Conservation (phyloP, 192 early-diverging fungal species). For the Coemansia sp. region DNA sequence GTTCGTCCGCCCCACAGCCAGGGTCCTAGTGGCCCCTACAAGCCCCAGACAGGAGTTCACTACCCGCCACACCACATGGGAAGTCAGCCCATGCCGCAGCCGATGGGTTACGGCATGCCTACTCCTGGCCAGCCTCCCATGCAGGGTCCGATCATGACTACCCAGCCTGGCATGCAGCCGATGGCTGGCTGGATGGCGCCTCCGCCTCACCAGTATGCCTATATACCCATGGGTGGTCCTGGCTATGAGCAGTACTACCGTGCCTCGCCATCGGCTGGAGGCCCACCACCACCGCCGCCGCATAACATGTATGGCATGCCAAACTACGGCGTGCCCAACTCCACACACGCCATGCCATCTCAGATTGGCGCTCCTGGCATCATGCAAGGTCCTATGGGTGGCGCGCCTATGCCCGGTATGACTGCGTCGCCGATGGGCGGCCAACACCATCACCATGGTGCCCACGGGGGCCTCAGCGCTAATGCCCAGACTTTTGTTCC, state of each 20-base stretch:
- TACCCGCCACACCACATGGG: slow-evolving; percentile 46
- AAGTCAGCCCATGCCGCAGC: slow-evolving; percentile 48
- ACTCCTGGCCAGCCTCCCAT: slow-evolving; percentile 39
- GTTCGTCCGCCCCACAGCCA: slow-evolving; percentile 40
- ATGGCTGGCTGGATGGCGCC: slow-evolving; percentile 51
- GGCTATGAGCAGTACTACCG: slow-evolving; percentile 49
- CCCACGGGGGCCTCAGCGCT: slow-evolving; percentile 18
- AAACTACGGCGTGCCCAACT: slow-evolving; percentile 41
- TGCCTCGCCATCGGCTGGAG: slow-evolving; percentile 26
- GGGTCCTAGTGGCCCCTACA: slow-evolving; percentile 33
- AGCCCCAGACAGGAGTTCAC: slow-evolving; percentile 41
- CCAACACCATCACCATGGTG: slow-evolving; percentile 24
- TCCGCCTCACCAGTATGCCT: slow-evolving; percentile 40
- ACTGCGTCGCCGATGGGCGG: slow-evolving; percentile 42
- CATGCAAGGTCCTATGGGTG: slow-evolving; percentile 26
- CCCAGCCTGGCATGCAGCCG: slow-evolving; percentile 47
- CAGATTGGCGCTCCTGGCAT: slow-evolving; percentile 40
- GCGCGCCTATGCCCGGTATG: slow-evolving; percentile 46
- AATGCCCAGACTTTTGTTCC: slow-evolving; percentile 42
- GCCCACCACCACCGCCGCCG: slow-evolving; percentile 11
- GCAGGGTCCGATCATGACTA: slow-evolving; percentile 49
- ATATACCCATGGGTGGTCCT: slow-evolving; percentile 32
- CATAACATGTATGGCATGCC: slow-evolving; percentile 45
- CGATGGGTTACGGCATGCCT: slow-evolving; percentile 46
- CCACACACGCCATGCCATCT: slow-evolving; percentile 24